A percentile compares a stretch with the other conserved stretches of the same genome.
Conservation (phyloP, 108 stramenopile genomes). For the Cyclotella cryptica region DNA sequence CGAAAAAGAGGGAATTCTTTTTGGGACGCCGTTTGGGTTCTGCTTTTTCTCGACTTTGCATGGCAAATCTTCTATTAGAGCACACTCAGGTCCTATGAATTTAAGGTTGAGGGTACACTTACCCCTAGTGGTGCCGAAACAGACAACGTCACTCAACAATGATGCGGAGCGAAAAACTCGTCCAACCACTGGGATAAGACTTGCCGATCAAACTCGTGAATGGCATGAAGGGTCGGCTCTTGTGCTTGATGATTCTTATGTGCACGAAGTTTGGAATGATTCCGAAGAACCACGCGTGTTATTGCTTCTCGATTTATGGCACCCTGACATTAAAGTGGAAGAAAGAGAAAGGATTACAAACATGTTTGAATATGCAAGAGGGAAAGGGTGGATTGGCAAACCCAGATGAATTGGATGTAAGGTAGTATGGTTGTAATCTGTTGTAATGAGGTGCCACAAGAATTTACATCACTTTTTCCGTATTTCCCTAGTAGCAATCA, state of each 20-base stretch:
- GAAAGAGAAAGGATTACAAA: slow-evolving; percentile 72
- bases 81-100: slow-evolving; percentile 96
- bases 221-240: slow-evolving; percentile 90
- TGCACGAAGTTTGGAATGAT: slow-evolving; percentile 98
- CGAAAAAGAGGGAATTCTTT: slow-evolving; percentile 47
- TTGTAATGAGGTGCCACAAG: too few species aligned
- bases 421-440: too few species aligned
- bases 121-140: slow-evolving; percentile 88
- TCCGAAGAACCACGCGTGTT: slow-evolving; percentile 74
- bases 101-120: slow-evolving; percentile 94
- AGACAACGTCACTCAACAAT: slow-evolving; percentile 4
- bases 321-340: slow-evolving; percentile 78
- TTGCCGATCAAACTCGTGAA: slow-evolving; percentile 74
- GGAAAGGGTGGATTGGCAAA: slow-evolving; percentile 70
- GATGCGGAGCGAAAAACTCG: neutral
- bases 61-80: slow-evolving; percentile 66
- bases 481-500: too few species aligned
- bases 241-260: slow-evolving; percentile 95
- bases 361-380: slow-evolving; percentile 79
- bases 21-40: slow-evolving; percentile 87
- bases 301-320: slow-evolving; percentile 89
- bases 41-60: slow-evolving; percentile 88
- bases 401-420: too few species aligned
- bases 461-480: too few species aligned
- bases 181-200: slow-evolving; percentile 85